These are phyloP conservation scores for Diaporthe humulicola DNA, from an alignment of 2,329 filamentous ascomycete species.

Conservation along the genomic window DNA sequence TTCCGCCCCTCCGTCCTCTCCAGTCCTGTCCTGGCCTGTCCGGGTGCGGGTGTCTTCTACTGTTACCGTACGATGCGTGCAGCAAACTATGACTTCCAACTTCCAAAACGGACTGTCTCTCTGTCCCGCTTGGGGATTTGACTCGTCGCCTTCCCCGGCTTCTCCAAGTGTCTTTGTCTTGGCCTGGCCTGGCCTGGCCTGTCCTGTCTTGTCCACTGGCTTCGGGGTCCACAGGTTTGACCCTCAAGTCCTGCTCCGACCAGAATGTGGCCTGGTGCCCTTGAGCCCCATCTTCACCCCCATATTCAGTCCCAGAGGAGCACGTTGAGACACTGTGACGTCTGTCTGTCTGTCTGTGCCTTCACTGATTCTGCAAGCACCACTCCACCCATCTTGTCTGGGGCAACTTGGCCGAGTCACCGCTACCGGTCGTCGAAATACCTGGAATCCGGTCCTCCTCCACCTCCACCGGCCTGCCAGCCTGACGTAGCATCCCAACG, in stretches of 20 bases:
- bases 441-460: neutral
- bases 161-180: neutral
- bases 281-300: neutral
- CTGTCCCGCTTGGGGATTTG: neutral
- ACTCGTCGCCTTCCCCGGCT: neutral
- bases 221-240: neutral
- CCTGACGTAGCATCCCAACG: slow-evolving; percentile 29
- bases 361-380: neutral
- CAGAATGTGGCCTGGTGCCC: neutral
- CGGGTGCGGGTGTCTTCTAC: neutral
- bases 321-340: slow-evolving; percentile 6
- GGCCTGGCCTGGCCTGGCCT: neutral
- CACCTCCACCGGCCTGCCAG: neutral
- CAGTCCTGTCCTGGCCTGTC: neutral
- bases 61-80: slow-evolving; percentile 8
- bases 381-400: neutral
- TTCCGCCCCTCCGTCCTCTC: no score
- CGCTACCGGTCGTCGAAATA: neutral
- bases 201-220: neutral
- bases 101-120: neutral
- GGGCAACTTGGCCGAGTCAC: neutral
- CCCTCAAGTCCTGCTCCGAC: neutral
- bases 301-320: neutral
- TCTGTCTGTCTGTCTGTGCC: neutral
- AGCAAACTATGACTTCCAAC: neutral